Conservation (phyloP, 2,329 filamentous ascomycete species). For the Sporothrix schenckii region DNA sequence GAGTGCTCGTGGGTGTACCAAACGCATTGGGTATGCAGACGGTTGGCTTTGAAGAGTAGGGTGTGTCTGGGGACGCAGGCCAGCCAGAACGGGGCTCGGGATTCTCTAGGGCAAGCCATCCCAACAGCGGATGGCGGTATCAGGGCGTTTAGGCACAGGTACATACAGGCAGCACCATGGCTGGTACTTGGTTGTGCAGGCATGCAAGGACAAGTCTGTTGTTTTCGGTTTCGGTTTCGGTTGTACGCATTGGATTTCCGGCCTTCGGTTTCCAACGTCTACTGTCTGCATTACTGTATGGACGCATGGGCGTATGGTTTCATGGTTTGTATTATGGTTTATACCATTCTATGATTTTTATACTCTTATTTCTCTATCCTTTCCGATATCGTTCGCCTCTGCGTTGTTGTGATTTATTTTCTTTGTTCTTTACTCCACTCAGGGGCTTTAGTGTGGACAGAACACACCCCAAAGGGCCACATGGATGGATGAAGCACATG, state of each 20-base stretch:
- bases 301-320: neutral
- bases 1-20: slow-evolving; percentile 61
- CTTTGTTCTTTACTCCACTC: neutral
- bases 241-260: too few relatives aligned
- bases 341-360: neutral
- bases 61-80: neutral
- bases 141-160: slow-evolving; percentile 3
- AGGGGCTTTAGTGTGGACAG: neutral
- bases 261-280: too few relatives aligned
- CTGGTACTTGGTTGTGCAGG: neutral
- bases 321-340: neutral
- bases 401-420: neutral
- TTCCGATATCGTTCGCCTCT: neutral
- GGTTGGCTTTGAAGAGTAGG: slow-evolving; percentile 46
- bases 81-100: too few relatives aligned
- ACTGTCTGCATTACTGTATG: too few relatives aligned
- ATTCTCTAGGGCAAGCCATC: neutral
- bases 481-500: slow-evolving; percentile 12
- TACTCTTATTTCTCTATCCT: neutral
- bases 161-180: neutral
- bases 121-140: slow-evolving; percentile 4
- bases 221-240: neutral
- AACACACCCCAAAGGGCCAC: slow-evolving; percentile 4
- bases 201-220: neutral
- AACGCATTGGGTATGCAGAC: slow-evolving; percentile 64